These are phyloP conservation scores for Boletus rex-veris DNA, from an alignment of 768 basidiomycete species.

Conservation along the genomic window DNA sequence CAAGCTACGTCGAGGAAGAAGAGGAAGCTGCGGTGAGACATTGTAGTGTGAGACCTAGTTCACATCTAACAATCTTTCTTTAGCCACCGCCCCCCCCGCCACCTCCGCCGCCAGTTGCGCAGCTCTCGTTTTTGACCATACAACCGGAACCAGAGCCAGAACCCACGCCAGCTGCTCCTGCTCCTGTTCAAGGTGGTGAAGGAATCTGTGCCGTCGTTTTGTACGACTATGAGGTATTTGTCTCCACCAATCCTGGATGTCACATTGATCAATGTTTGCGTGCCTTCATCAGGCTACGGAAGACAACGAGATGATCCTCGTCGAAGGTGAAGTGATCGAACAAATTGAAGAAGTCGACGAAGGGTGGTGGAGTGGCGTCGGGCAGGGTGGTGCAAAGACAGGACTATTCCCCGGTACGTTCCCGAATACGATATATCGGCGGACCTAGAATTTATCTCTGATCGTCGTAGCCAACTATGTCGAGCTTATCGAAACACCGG, in stretches of 20 bases:
- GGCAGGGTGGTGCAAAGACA: conserved; percentile 56
- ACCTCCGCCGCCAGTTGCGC: conserved; percentile 40
- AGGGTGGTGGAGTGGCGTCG: conserved; percentile 89
- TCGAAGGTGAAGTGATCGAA: conserved; percentile 79
- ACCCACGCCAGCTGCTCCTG: conserved; percentile 11
- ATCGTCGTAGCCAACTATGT: conserved; percentile 76
- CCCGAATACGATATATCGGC: background rate
- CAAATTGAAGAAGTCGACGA: conserved; percentile 83
- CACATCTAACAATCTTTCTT: background rate
- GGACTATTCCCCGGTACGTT: conserved; percentile 82
- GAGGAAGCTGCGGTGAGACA: conserved; percentile 14
- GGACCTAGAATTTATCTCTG: background rate
- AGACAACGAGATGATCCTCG: conserved; percentile 80
- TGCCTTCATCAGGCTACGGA: conserved; percentile 55
- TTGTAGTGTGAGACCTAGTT: background rate
- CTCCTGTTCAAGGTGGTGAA: conserved; percentile 18
- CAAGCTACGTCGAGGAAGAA: conserved; percentile 2
- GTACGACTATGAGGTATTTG: conserved; percentile 71
- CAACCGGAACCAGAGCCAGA: conserved; percentile 37
- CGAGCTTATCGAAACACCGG: conserved; percentile 57
- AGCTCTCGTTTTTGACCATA: conserved; percentile 23
- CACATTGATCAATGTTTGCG: background rate
- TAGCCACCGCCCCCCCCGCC: conserved; percentile 28
- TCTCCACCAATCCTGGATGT: too few relatives aligned
- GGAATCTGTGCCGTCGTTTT: conserved; percentile 72